phyloP scores from a whole-genome alignment of 371 early-diverging fungal species.

The Mortierella sp. region DNA sequence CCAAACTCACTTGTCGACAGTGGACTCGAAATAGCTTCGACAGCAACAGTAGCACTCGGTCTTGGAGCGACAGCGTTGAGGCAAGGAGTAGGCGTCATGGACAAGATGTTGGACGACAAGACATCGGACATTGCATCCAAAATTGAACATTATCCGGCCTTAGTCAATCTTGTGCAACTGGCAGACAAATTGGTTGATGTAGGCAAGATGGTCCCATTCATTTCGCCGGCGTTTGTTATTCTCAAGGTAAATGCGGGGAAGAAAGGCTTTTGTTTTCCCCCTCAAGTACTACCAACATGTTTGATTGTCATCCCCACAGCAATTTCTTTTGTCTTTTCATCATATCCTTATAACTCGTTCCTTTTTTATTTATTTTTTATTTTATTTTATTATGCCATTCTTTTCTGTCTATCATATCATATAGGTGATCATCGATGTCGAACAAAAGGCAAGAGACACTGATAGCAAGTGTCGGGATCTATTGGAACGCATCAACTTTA shows the following conservation, averaged over 20 bases:
- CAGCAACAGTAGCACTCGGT: constrained; percentile 1
- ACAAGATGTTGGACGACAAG: constrained; percentile 17
- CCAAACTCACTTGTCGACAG: constrained; percentile 12
- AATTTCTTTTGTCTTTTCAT: not conserved
- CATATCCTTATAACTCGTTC: too few relatives aligned
- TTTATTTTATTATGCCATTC: constrained; percentile 9
- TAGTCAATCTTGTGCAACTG: constrained; percentile 44
- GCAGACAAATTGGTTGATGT: constrained; percentile 55
- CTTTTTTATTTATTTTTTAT: not conserved
- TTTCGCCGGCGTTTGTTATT: constrained; percentile 58
- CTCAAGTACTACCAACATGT: too few relatives aligned
- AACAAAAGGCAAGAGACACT: constrained; percentile 55
- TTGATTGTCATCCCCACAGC: too few relatives aligned
- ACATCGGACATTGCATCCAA: constrained; percentile 2
- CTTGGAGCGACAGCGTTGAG: constrained; percentile 9
- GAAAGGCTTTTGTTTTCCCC: not conserved
- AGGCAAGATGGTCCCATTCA: constrained; percentile 58
- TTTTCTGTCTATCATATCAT: not conserved
- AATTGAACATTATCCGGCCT: constrained; percentile 31
- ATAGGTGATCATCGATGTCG: constrained; percentile 58
- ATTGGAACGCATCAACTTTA: constrained; percentile 60
- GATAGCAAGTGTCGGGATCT: constrained; percentile 59
- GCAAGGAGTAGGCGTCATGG: constrained; percentile 21
- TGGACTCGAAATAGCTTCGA: constrained; percentile 17
- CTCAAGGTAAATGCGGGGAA: constrained; percentile 49